Evolutionary conservation across 345 rosid species (phyloP), one percentile per base, ranked within the genome.

Genomic region (Murraya koenigii): DNA sequence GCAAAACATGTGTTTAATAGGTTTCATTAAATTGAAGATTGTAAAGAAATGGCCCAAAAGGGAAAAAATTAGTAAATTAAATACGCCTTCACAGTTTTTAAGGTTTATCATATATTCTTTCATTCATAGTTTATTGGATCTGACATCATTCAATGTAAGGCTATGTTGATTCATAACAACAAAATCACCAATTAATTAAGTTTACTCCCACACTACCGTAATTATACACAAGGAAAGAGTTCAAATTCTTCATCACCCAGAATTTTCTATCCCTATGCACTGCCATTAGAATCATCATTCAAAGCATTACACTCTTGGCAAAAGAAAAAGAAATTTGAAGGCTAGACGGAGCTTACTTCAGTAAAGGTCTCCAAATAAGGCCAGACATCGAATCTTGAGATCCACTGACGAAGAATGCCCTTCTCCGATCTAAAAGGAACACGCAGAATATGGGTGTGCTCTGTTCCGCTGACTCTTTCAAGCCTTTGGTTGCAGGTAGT

Each of bases 381-480:
- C 99, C 99, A 97, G 28, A 97, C 91, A 79, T 94, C 98, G 81
- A 97, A 97, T 83, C 99, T 94, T 70, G 99, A 95, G 82, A 95
- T 90, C 99, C 99, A 95, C 64, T 94, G 88, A 76, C 89, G 93
- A 77, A 93, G 97, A 76, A 92, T 87, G 25, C 99, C 99, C 58
- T 90, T 87, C 38, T 95, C 93, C 8, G 98, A 93, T 78, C 98
- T 91, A 77, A 95, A 95, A 61, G 99, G 99, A 85, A 95, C 97
- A 66, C 98, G 85, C 64, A 95, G 81, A 77, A 95, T 93, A 81
- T 88, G 89, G 1, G 97, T 83, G 79, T 95, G 87, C 66, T 95
- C 95, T 7, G 99, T 91, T 83, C 99, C 99, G 33, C 90, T 88
- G 49, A 95, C 98, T 87, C 97, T 92, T 89, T 95, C 99, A 82